Percentiles rank a stretch among this genome's conserved stretches.
phyloP scores from a whole-genome alignment of 192 early-diverging fungal species.

The Linnemannia zychae region DNA sequence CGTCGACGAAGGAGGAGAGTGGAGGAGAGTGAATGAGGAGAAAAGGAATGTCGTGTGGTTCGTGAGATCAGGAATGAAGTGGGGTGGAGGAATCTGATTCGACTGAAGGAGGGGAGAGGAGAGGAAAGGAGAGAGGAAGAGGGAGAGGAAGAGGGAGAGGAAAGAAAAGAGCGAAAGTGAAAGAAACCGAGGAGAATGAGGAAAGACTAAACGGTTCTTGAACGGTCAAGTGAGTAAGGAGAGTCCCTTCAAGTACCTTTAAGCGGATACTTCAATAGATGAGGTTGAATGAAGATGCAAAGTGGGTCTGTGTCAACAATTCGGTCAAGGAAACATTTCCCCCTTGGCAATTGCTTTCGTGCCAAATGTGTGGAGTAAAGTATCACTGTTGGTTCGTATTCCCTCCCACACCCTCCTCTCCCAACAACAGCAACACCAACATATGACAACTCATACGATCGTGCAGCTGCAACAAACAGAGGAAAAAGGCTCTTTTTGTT shows the following conservation, averaged over 20 bases:
- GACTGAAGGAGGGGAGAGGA: not conserved
- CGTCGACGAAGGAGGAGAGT: not conserved
- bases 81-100: constrained; percentile 4
- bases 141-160: not conserved
- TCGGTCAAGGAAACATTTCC: not conserved
- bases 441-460: not conserved
- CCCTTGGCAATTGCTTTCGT: not conserved
- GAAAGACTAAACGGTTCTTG: not conserved
- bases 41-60: not conserved
- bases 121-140: not conserved
- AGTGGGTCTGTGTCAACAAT: not conserved
- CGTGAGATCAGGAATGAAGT: not conserved
- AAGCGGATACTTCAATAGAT: not conserved
- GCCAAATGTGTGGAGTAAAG: constrained; percentile 1
- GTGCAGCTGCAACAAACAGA: not conserved
- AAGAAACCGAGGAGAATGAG: not conserved
- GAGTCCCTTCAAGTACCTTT: not conserved
- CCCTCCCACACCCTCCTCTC: not conserved
- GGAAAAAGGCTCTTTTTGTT: not conserved
- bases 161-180: not conserved
- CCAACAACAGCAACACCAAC: not conserved
- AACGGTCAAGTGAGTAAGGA: not conserved
- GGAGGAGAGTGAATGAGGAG: not conserved
- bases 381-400: not conserved
- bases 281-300: not conserved